Conservation (phyloP, 2,329 filamentous ascomycete genomes). For the Aspergillus candidus region DNA sequence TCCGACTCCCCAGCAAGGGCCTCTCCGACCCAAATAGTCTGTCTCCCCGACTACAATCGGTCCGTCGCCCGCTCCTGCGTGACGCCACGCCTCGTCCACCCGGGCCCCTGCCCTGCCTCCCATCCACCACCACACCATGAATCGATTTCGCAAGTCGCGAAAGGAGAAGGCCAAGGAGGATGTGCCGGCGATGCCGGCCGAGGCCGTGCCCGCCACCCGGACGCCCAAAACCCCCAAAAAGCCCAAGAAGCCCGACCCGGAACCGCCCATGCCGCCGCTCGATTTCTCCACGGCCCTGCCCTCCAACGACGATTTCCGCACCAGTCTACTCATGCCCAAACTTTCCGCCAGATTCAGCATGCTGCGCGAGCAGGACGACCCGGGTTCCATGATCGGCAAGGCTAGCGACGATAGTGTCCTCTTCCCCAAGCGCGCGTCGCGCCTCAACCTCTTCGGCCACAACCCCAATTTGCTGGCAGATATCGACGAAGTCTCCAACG, state of each 20-base stretch:
- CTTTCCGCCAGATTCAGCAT: conserved; percentile 95
- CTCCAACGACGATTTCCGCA: conserved; percentile 82
- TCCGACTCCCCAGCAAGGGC: not conserved
- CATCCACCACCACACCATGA: conserved; percentile 24
- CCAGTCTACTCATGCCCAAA: conserved; percentile 91
- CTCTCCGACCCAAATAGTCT: too few relatives aligned
- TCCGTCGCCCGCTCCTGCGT: not conserved
- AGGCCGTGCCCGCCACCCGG: conserved; percentile 38
- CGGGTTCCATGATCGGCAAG: conserved; percentile 80
- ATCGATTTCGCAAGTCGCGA: conserved; percentile 38
- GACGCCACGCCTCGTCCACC: not conserved
- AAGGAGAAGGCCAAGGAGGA: conserved; percentile 27
- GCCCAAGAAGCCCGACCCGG: conserved; percentile 43
- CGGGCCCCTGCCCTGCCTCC: not conserved
- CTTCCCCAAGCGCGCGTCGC: conserved; percentile 72
- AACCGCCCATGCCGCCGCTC: conserved; percentile 50
- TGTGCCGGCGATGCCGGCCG: conserved; percentile 16
- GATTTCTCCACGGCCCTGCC: conserved; percentile 72
- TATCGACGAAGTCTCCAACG: conserved; percentile 83
- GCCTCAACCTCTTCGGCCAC: conserved; percentile 66
- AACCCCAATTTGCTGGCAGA: conserved; percentile 60
- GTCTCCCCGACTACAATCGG: too few relatives aligned
- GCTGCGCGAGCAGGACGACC: conserved; percentile 90
- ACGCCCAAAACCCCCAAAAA: conserved; percentile 43
- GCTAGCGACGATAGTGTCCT: conserved; percentile 93